Evolutionary conservation across 23 red algal genomes (phyloP).

Genomic region (Gracilaria domingensis): DNA sequence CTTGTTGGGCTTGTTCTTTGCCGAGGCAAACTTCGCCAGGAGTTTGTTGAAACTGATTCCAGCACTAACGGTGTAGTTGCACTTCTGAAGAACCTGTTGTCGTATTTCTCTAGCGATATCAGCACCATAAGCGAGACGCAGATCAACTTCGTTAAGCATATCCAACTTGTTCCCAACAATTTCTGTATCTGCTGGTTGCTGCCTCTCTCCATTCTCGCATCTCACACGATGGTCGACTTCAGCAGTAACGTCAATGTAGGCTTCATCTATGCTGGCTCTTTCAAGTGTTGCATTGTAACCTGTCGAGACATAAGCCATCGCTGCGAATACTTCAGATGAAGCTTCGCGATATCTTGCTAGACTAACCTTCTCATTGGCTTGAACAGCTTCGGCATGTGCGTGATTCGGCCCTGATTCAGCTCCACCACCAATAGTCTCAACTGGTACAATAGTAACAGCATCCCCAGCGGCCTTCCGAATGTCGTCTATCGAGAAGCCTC

Average conservation of each 20-base stretch:
- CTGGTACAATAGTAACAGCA: constrained; percentile 80
- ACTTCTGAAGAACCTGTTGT: constrained; percentile 30
- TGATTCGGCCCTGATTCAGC: background rate
- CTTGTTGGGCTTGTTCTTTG: constrained; percentile 88
- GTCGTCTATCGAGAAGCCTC: constrained; percentile 72
- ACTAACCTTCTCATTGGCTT: constrained; percentile 74
- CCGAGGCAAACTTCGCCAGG: constrained; percentile 92
- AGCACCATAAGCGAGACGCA: constrained; percentile 69
- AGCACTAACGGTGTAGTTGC: constrained; percentile 78
- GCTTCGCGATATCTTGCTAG: constrained; percentile 88
- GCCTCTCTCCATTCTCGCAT: background rate
- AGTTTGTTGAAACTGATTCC: constrained; percentile 92
- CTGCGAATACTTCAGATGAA: constrained; percentile 73
- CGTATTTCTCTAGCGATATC: constrained; percentile 63
- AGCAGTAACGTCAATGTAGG: constrained; percentile 86
- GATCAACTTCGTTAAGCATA: constrained; percentile 13
- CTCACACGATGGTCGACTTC: constrained; percentile 69
- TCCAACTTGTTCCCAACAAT: constrained; percentile 35
- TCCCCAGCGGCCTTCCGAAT: constrained; percentile 59
- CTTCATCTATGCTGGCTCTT: constrained; percentile 93
- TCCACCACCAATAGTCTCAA: constrained; percentile 81
- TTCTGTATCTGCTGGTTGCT: background rate
- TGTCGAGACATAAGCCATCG: constrained; percentile 36
- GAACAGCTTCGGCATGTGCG: constrained; percentile 3
- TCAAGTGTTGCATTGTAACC: constrained; percentile 60